These are phyloP conservation scores for Trichoderma sp. DNA, from an alignment of 2,329 filamentous ascomycete genomes.

Conservation along the genomic window DNA sequence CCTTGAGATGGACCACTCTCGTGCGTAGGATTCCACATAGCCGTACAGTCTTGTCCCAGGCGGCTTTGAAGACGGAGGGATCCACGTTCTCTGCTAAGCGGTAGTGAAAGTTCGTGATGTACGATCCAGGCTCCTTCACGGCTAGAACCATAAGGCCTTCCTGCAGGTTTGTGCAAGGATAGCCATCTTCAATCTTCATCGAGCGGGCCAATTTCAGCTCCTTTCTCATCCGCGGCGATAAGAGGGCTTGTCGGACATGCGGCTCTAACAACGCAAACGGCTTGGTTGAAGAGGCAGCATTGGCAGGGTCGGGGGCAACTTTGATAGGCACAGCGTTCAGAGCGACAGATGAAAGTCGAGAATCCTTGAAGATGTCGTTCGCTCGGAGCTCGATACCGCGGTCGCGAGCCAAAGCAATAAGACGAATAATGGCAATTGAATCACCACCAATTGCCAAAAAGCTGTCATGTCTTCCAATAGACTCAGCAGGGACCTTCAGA, in stretches of 20 bases:
- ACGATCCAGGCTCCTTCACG: slow-evolving; percentile 38
- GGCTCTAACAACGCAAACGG: not conserved
- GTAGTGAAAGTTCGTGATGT: slow-evolving; percentile 38
- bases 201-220: not conserved
- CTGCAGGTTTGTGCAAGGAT: slow-evolving; percentile 32
- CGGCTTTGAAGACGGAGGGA: slow-evolving; percentile 28
- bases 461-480: slow-evolving; percentile 23
- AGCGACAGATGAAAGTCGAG: not conserved
- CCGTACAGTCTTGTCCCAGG: slow-evolving; percentile 31
- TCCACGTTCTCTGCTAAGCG: slow-evolving; percentile 32
- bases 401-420: slow-evolving; percentile 4
- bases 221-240: not conserved
- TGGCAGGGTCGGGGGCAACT: too few relatives aligned
- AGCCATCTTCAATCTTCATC: slow-evolving; percentile 30
- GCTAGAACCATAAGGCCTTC: slow-evolving; percentile 37
- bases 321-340: not conserved
- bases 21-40: slow-evolving; percentile 31
- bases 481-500: not conserved
- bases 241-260: not conserved
- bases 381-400: not conserved
- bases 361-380: slow-evolving; percentile 10
- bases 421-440: slow-evolving; percentile 22
- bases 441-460: slow-evolving; percentile 29
- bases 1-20: slow-evolving; percentile 28
- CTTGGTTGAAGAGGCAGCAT: not conserved